Conservation (phyloP, 2,329 filamentous ascomycete genomes). For the Fusarium temperatum region DNA sequence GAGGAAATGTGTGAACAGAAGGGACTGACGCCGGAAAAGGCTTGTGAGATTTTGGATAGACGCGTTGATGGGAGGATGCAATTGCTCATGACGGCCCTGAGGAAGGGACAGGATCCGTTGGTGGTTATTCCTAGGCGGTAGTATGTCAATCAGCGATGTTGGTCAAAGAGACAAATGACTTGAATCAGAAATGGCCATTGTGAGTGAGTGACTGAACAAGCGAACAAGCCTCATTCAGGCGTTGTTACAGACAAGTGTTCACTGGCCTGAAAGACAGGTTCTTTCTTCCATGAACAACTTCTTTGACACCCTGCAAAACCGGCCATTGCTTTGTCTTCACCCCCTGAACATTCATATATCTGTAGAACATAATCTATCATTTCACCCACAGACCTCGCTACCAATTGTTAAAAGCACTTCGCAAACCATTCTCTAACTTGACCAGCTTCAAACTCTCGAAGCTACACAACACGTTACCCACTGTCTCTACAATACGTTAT, state of each 20-base stretch:
- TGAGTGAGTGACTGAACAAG: not conserved
- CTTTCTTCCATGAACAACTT: not conserved
- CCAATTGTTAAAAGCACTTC: not conserved
- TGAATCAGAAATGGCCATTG: not conserved
- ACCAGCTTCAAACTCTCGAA: not conserved
- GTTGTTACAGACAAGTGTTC: not conserved
- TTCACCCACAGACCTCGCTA: not conserved
- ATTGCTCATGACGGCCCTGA: slow-evolving; percentile 31
- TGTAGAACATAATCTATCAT: not conserved
- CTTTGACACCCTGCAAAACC: not conserved
- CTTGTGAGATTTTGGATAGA: slow-evolving; percentile 27
- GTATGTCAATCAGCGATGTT: not conserved
- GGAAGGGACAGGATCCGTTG: slow-evolving; percentile 35
- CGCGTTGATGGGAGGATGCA: slow-evolving; percentile 39
- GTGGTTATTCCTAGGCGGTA: slow-evolving; percentile 18
- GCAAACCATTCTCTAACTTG: not conserved
- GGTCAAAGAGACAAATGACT: not conserved
- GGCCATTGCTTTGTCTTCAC: not conserved
- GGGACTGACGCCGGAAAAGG: not conserved
- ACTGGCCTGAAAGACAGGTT: not conserved
- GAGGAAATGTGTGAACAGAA: slow-evolving; percentile 25
- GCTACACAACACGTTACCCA: not conserved
- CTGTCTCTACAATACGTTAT: not conserved
- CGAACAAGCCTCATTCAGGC: not conserved
- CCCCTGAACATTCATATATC: not conserved